These are phyloP conservation scores for Diplocarpon rosae DNA, from an alignment of 2,329 filamentous ascomycete genomes.

Conservation along the genomic window DNA sequence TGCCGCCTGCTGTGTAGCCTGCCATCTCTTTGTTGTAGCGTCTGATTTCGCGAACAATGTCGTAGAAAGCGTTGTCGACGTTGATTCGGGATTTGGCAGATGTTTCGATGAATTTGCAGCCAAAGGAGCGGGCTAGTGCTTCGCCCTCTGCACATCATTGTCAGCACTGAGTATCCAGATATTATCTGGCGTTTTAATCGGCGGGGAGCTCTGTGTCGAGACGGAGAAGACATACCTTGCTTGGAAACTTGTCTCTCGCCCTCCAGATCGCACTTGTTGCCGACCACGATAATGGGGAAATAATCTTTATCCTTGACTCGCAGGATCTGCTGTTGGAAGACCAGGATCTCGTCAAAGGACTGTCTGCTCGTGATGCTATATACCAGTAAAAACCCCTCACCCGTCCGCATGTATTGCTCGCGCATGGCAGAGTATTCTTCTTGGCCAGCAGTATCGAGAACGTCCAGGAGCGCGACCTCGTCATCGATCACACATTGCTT, in stretches of 20 bases:
- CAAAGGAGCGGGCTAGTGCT: constrained; percentile 72
- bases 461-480: constrained; percentile 92
- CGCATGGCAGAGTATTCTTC: constrained; percentile 99
- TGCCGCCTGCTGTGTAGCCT: constrained; percentile 62
- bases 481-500: constrained; percentile 99
- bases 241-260: constrained; percentile 81
- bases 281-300: constrained; percentile 97
- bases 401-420: constrained; percentile 99
- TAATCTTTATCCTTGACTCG: constrained; percentile 99
- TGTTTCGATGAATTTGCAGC: constrained; percentile 98
- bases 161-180: neutral
- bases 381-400: constrained; percentile 87
- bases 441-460: constrained; percentile 94
- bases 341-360: constrained; percentile 97
- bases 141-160: constrained; percentile 65
- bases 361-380: constrained; percentile 97
- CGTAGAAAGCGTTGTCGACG: constrained; percentile 97
- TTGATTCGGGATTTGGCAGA: constrained; percentile 97
- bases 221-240: constrained; percentile 57
- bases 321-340: constrained; percentile 97
- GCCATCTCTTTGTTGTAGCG: constrained; percentile 98
- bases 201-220: neutral
- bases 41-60: constrained; percentile 94
- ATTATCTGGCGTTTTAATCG: neutral
- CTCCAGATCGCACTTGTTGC: constrained; percentile 99